Evolutionary conservation across 495 filamentous ascomycete species (phyloP), one percentile per base, ranked within the genome.

Genomic region (Tuber microsphaerosporum): DNA sequence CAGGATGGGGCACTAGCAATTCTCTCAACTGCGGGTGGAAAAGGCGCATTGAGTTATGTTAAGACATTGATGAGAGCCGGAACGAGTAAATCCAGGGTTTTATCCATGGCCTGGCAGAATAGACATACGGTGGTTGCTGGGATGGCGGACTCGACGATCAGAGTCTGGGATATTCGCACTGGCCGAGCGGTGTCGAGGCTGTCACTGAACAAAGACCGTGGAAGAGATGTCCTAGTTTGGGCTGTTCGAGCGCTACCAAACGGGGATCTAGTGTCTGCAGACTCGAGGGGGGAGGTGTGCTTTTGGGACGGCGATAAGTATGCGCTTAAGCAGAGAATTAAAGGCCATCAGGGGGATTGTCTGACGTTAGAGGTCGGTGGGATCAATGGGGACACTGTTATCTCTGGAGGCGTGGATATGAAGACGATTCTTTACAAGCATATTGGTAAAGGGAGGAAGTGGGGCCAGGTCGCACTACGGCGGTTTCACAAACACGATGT

Each of bases 221-320:
- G 92, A 26, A 94, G 92, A 84, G 93, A 94, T 74, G 90, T 92
- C 43, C 88, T 98, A 37, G 92, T 97, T 14, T 99, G 95, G 95
- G 90, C 93, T 22, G 90, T 98, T 72, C 97, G 93, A 84, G 92
- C 90, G 78, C 86, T 97, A 46, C 88, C 89, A 19, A 91, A 94
- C 81, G 94, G 94, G 41, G 92, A 94, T 70, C 92, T 99, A 74
- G 91, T 99, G 20, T 96, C 94, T 17, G 96, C 92, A 69, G 94
- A 97, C 84, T 98, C 95, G 26, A 93, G 93, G 16, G 95, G 95
- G 44, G 92, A 97, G 81, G 86, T 99, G 16, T 89, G 91, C 72
- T 93, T 98, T 83, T 98, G 92, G 91, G 93, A 97, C 84, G 93
- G 92, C 48, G 94, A 91, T 85, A 96, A 90, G 71, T 96, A 94